Conservation (phyloP, 306 rosid species). For the Cucumis melo region DNA sequence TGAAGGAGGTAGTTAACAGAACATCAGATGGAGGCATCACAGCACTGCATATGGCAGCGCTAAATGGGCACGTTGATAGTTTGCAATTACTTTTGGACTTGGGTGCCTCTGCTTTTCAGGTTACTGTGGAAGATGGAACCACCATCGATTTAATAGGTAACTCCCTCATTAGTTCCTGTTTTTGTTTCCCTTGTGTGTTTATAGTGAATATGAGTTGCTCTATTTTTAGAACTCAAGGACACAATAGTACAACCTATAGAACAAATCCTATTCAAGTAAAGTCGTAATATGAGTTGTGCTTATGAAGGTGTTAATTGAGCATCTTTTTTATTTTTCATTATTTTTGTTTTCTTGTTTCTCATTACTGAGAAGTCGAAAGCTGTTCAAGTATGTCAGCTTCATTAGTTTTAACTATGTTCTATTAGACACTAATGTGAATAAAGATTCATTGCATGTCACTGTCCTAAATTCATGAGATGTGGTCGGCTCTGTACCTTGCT, state of each 20-base stretch:
- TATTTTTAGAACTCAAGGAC: background rate
- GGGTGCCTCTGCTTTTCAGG: conserved; percentile 70
- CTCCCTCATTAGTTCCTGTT: background rate
- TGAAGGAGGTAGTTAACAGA: conserved; percentile 47
- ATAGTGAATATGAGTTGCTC: background rate
- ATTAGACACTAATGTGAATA: background rate
- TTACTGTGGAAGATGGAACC: conserved; percentile 84
- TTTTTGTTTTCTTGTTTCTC: background rate
- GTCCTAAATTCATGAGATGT: background rate
- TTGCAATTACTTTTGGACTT: conserved; percentile 80
- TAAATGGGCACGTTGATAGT: conserved; percentile 81
- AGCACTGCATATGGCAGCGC: conserved; percentile 94
- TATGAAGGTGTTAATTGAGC: background rate
- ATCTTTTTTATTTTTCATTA: no score
- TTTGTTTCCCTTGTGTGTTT: background rate
- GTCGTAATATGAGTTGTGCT: background rate
- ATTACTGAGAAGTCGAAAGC: background rate
- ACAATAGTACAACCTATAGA: no score
- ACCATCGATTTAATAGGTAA: conserved; percentile 88
- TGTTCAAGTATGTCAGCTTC: background rate
- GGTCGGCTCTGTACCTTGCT: background rate
- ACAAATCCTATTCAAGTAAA: no score
- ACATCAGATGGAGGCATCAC: conserved; percentile 96
- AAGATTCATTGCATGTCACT: background rate
- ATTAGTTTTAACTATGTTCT: background rate